Conservation (phyloP, 2,329 filamentous ascomycete species). For the Cyphellophora europaea region DNA sequence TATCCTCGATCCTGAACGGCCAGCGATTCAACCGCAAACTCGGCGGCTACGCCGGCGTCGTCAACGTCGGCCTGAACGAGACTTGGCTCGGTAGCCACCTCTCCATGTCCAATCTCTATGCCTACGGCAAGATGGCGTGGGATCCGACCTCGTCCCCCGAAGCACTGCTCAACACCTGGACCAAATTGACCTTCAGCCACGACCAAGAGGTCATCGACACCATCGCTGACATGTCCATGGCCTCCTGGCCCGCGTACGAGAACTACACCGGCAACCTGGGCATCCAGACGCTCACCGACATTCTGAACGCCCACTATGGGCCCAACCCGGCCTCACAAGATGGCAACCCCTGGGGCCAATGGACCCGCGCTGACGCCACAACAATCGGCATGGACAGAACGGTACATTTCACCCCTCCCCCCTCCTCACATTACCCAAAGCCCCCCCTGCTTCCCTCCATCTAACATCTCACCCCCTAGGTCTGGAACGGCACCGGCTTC, state of each 20-base stretch:
- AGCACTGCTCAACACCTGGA: conserved; percentile 55
- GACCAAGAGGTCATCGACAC: conserved; percentile 47
- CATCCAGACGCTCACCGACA: conserved; percentile 60
- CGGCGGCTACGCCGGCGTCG: conserved; percentile 56
- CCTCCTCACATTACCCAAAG: too few relatives aligned
- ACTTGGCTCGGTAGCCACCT: conserved; percentile 64
- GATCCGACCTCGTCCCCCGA: conserved; percentile 42
- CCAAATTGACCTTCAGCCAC: conserved; percentile 54
- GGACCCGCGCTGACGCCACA: conserved; percentile 54
- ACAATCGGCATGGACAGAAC: conserved; percentile 65
- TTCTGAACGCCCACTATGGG: conserved; percentile 57
- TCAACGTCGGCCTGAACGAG: conserved; percentile 56
- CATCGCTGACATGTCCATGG: conserved; percentile 55
- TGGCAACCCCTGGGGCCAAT: conserved; percentile 61
- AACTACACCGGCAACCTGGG: conserved; percentile 63
- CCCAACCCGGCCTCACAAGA: conserved; percentile 60
- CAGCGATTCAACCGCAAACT: conserved; percentile 47
- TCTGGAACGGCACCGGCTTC: conserved; percentile 57
- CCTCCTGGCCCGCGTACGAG: conserved; percentile 62
- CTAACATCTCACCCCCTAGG: too few relatives aligned
- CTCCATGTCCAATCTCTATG: conserved; percentile 63
- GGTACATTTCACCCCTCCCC: too few relatives aligned
- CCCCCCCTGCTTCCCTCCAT: too few relatives aligned
- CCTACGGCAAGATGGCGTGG: conserved; percentile 60
- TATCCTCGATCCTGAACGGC: conserved; percentile 54